phyloP scores from a whole-genome alignment of 345 rosid species.

The Acer saccharum region DNA sequence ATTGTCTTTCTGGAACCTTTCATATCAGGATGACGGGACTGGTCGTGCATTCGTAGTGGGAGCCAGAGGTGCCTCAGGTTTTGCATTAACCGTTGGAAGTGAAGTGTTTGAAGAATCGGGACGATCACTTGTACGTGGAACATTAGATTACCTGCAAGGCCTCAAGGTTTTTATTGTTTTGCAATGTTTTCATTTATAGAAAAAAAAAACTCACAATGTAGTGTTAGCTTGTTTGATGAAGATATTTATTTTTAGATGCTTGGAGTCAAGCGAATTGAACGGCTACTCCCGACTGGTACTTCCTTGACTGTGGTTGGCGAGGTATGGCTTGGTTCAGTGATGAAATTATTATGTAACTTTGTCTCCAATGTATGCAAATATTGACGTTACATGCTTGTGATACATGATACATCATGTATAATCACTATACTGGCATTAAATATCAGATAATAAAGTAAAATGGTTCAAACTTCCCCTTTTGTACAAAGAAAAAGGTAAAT shows the following conservation, averaged over 20 bases:
- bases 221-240: slow-evolving; percentile 22
- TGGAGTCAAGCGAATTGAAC: slow-evolving; percentile 91
- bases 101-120: slow-evolving; percentile 95
- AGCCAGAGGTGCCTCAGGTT: slow-evolving; percentile 73
- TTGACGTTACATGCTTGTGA: neutral
- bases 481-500: neutral
- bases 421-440: too few species aligned
- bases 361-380: neutral
- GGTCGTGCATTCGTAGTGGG: slow-evolving; percentile 71
- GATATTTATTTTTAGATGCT: slow-evolving; percentile 69
- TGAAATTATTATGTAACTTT: neutral
- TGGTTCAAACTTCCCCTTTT: neutral
- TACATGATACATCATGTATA: neutral
- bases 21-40: slow-evolving; percentile 78
- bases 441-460: neutral
- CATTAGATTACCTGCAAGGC: slow-evolving; percentile 92
- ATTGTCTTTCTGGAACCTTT: slow-evolving; percentile 2
- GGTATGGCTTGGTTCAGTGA: slow-evolving; percentile 44
- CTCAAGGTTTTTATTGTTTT: slow-evolving; percentile 63
- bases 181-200: neutral
- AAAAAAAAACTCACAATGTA: neutral
- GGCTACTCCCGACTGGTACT: slow-evolving; percentile 90
- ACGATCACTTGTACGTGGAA: slow-evolving; percentile 92
- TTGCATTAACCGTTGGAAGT: slow-evolving; percentile 62
- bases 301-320: slow-evolving; percentile 95